Evolutionary conservation across 805 yeast genomes (phyloP).

Genomic region (Jamesozyma rosinii): DNA sequence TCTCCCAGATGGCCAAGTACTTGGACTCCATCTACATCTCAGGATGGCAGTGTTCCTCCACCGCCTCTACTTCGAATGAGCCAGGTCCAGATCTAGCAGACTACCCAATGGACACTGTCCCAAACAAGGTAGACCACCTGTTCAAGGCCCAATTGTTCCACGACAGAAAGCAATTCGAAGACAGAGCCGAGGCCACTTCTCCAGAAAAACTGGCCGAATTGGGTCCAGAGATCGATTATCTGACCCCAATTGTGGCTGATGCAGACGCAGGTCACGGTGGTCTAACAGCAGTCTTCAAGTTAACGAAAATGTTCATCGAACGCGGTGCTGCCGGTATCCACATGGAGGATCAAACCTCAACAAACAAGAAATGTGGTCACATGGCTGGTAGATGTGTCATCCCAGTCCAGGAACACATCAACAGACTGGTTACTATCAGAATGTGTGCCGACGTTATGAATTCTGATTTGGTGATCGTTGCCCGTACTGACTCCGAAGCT

Average conservation of each 20-base stretch:
- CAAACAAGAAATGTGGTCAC: conserved; percentile 97
- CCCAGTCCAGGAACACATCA: conserved; percentile 95
- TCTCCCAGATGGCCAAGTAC: conserved; percentile 93
- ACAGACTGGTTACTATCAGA: conserved; percentile 86
- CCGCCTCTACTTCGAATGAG: conserved; percentile 94
- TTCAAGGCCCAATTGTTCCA: conserved; percentile 96
- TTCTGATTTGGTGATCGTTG: conserved; percentile 75
- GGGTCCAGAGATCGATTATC: conserved; percentile 69
- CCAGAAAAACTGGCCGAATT: conserved; percentile 59
- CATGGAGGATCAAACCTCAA: conserved; percentile 98
- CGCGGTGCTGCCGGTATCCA: conserved; percentile 99
- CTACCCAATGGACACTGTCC: conserved; percentile 97
- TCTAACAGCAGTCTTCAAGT: conserved; percentile 87
- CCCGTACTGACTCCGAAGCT: conserved; percentile 96
- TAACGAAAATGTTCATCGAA: conserved; percentile 92
- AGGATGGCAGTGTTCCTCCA: conserved; percentile 98
- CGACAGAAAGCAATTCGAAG: conserved; percentile 91
- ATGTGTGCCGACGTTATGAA: conserved; percentile 92
- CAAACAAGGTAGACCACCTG: conserved; percentile 93
- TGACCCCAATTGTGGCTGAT: conserved; percentile 93
- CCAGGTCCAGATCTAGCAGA: conserved; percentile 98
- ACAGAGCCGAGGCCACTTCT: conserved; percentile 47
- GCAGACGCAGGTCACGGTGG: conserved; percentile 99
- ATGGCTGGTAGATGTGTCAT: conserved; percentile 98
- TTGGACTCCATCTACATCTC: conserved; percentile 87